These are phyloP conservation scores for Ilyonectria mors-panacis DNA, from an alignment of 2,329 filamentous ascomycete genomes.

Conservation along the genomic window DNA sequence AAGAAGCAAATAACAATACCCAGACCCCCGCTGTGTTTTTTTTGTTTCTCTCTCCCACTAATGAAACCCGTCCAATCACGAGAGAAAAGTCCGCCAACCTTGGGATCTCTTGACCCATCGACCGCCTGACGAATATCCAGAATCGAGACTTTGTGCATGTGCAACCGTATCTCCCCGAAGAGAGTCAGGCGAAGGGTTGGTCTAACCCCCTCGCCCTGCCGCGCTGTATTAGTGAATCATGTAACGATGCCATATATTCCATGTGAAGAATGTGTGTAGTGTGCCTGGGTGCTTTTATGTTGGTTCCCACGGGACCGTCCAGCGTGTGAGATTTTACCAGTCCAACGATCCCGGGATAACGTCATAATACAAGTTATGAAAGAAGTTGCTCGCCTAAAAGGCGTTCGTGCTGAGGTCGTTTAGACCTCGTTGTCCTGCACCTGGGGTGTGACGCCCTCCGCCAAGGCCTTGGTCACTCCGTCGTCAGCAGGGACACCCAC, in stretches of 20 bases:
- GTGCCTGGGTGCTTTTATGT: slow-evolving; percentile 30
- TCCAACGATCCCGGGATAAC: slow-evolving; percentile 28
- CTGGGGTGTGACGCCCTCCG: slow-evolving; percentile 37
- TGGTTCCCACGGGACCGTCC: slow-evolving; percentile 22
- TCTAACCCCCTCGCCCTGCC: slow-evolving; percentile 14
- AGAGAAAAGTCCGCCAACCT: slow-evolving; percentile 16
- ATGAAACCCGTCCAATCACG: slow-evolving; percentile 16
- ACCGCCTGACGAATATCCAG: slow-evolving; percentile 31
- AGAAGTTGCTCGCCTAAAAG: slow-evolving; percentile 15
- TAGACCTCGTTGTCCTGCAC: slow-evolving; percentile 54
- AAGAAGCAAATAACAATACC: slow-evolving; percentile 32
- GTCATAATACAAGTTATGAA: slow-evolving; percentile 39
- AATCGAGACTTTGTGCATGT: slow-evolving; percentile 29
- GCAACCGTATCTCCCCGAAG: slow-evolving; percentile 28
- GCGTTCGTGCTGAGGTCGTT: not conserved
- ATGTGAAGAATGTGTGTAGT: slow-evolving; percentile 35
- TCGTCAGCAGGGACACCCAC: slow-evolving; percentile 56
- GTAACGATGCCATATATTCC: slow-evolving; percentile 39
- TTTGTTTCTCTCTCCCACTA: slow-evolving; percentile 24
- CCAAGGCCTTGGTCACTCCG: slow-evolving; percentile 42
- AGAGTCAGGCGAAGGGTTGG: slow-evolving; percentile 13
- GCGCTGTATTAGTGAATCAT: slow-evolving; percentile 39
- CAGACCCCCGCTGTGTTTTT: slow-evolving; percentile 24
- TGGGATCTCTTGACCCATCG: slow-evolving; percentile 17
- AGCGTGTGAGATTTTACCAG: slow-evolving; percentile 15